These are phyloP conservation scores for Euphrasia arctica DNA, from an alignment of 305 asterid species.

Conservation along the genomic window DNA sequence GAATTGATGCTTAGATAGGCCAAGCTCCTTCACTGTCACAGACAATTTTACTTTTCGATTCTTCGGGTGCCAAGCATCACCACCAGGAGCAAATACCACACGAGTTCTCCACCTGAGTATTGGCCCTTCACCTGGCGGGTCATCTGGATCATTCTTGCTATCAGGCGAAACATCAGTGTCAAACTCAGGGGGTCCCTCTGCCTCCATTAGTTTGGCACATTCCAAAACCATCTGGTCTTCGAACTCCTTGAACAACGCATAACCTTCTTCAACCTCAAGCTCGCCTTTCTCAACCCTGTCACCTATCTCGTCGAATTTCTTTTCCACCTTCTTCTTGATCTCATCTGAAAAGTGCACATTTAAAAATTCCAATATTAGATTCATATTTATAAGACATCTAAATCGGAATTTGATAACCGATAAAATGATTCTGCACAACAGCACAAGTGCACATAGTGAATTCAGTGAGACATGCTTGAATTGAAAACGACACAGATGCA, in stretches of 20 bases:
- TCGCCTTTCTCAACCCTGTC: slow-evolving; percentile 76
- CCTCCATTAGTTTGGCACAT: slow-evolving; percentile 61
- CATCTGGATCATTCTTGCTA: slow-evolving; percentile 46
- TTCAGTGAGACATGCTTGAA: not conserved
- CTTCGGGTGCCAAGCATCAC: slow-evolving; percentile 96
- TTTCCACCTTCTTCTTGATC: slow-evolving; percentile 67
- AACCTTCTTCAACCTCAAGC: slow-evolving; percentile 77
- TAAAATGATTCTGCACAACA: not conserved
- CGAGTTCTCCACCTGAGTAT: slow-evolving; percentile 87
- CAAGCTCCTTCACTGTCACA: slow-evolving; percentile 84
- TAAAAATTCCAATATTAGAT: slow-evolving; percentile 4
- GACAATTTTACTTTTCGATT: slow-evolving; percentile 73
- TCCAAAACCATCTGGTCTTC: slow-evolving; percentile 83
- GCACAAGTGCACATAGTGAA: not conserved
- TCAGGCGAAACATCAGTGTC: slow-evolving; percentile 38
- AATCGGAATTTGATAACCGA: slow-evolving; percentile 5
- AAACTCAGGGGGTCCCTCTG: slow-evolving; percentile 44
- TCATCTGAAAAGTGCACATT: slow-evolving; percentile 44
- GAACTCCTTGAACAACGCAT: slow-evolving; percentile 69
- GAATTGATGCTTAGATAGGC: slow-evolving; percentile 71
- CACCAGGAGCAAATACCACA: slow-evolving; percentile 80
- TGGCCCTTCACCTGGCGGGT: slow-evolving; percentile 90
- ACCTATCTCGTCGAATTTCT: slow-evolving; percentile 75
- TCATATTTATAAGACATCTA: slow-evolving; percentile 3
- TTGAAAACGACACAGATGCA: no score